These are phyloP conservation scores for Angophora floribunda DNA, from an alignment of 345 rosid genomes.

Conservation along the genomic window DNA sequence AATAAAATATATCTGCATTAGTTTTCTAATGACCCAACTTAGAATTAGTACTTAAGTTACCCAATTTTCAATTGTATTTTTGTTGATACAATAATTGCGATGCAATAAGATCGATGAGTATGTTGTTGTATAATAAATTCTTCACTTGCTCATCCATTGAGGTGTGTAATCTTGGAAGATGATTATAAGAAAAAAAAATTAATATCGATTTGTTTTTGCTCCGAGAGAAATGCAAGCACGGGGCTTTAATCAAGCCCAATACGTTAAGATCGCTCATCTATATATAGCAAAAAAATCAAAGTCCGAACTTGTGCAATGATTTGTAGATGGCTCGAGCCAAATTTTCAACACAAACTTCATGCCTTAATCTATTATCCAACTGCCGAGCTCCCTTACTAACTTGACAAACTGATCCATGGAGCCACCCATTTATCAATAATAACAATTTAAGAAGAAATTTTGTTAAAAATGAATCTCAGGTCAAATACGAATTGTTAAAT, in stretches of 20 bases:
- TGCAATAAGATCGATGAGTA: neutral
- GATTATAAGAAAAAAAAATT: neutral
- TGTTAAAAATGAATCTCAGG: fast-evolving
- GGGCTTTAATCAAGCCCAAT: neutral
- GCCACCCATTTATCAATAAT: neutral
- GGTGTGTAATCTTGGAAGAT: neutral
- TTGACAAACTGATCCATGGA: fast-evolving
- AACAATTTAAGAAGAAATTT: neutral
- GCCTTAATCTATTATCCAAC: neutral
- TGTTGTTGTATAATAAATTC: neutral
- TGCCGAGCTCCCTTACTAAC: neutral
- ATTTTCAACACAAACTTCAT: neutral
- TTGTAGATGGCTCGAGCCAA: neutral
- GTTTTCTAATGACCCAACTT: fast-evolving
- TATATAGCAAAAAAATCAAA: neutral
- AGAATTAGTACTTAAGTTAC: fast-evolving
- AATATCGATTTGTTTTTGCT: neutral
- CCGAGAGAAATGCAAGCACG: neutral
- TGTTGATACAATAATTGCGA: neutral
- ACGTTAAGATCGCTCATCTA: neutral
- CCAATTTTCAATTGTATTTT: neutral
- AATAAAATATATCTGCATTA: fast-evolving
- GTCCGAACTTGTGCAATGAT: fast-evolving
- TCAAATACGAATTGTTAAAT: neutral
- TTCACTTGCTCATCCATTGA: neutral